phyloP scores from a whole-genome alignment of 208 protist species.

The Trypanosoma lewisi region DNA sequence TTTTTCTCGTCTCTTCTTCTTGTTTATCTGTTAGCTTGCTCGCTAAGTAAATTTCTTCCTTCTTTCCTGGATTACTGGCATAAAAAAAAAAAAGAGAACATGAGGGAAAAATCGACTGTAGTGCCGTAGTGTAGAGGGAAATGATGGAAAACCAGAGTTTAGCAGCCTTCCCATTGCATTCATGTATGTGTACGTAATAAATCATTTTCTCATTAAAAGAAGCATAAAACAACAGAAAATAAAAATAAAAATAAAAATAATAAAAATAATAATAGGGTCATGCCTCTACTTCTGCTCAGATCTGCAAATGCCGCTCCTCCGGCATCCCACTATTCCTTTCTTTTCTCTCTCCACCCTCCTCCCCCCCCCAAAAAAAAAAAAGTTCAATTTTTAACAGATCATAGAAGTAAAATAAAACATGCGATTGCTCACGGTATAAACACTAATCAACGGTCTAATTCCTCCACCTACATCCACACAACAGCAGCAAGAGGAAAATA shows the following conservation, averaged over 20 bases:
- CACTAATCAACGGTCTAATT: neutral
- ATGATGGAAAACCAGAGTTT: too few relatives aligned
- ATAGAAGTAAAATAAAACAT: neutral
- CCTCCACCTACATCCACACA: constrained; percentile 1
- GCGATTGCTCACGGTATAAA: neutral
- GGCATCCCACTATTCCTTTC: neutral
- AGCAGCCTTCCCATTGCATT: neutral
- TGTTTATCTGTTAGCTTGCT: too few relatives aligned
- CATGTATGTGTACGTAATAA: neutral
- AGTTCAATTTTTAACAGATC: too few relatives aligned
- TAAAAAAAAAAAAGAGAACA: too few relatives aligned
- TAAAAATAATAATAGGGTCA: neutral
- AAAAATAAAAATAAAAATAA: constrained; percentile 15
- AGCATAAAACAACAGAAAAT: constrained; percentile 12
- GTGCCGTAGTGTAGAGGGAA: too few relatives aligned
- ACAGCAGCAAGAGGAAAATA: neutral
- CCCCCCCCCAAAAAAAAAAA: neutral
- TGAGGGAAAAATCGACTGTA: too few relatives aligned
- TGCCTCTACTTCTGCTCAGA: neutral
- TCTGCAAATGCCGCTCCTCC: neutral
- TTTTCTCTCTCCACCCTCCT: constrained; percentile 1
- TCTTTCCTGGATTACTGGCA: too few relatives aligned
- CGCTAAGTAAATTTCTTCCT: too few relatives aligned
- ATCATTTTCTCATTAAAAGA: constrained; percentile 9
- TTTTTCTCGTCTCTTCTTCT: too few relatives aligned